Evolutionary conservation across 306 rosid species (phyloP).

Genomic region (Medicago lupulina): DNA sequence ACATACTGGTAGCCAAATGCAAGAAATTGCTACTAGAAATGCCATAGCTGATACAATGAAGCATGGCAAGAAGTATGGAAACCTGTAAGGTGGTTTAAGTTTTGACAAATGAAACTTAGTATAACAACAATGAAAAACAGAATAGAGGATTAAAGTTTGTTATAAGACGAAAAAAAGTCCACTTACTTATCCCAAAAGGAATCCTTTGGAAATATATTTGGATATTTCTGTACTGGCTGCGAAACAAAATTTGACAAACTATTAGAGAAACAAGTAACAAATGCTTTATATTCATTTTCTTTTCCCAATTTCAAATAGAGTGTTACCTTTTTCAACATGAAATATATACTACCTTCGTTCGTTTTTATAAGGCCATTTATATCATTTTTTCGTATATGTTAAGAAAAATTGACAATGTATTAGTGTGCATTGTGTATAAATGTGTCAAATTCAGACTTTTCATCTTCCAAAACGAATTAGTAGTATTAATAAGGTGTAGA

Average conservation of each 20-base stretch:
- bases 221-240: slow-evolving; percentile 84
- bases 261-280: slow-evolving; percentile 29
- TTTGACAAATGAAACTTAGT: slow-evolving; percentile 32
- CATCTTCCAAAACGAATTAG: no score
- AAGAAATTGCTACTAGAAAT: slow-evolving; percentile 40
- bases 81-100: slow-evolving; percentile 38
- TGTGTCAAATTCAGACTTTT: no score
- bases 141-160: not conserved
- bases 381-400: no score
- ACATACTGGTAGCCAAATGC: slow-evolving; percentile 60
- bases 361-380: no score
- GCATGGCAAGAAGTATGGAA: slow-evolving; percentile 54
- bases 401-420: no score
- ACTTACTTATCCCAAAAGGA: slow-evolving; percentile 83
- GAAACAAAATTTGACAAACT: slow-evolving; percentile 29
- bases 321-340: no score
- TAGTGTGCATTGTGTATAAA: no score
- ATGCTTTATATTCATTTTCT: not conserved
- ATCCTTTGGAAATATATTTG: slow-evolving; percentile 62
- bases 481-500: no score
- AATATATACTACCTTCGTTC: no score
- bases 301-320: no score
- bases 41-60: slow-evolving; percentile 47
- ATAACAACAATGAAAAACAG: not conserved
- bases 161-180: not conserved